Evolutionary conservation across 306 rosid genomes (phyloP), one percentile per base, ranked within the genome.

Genomic region (Sphenostylis stenocarpa): DNA sequence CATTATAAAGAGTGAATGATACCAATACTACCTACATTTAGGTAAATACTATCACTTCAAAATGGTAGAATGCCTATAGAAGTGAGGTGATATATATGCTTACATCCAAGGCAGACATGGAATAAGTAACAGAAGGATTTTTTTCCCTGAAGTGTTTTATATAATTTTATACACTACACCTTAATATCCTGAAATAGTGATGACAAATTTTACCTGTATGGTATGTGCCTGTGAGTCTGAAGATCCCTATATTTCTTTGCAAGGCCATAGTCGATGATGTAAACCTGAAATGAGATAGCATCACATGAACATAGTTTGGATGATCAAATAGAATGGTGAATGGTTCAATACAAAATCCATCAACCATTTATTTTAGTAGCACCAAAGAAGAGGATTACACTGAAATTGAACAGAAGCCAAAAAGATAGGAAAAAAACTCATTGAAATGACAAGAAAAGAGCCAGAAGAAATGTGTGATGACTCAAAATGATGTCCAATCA

Each of bases 221-320:
- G 94, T 80, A 96, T 96, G 86, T 96, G 99, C 86, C 81, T 91
- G 80, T 93, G 98, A 80, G 97, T 91, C 84, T 93, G 99, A 81
- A 92, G 98, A 86, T 96, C 99, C 84, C 98, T 87, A 67, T 83
- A 96, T 89, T 93, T 96, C 87, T 96, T 96, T 23, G 96, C 99
- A 53, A 96, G 99, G 68, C 99, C 99, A 84, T 86, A 96, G 84
- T 96, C 99, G 80, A 96, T 96, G 73, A 85, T 57, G 70, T 93
- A 93, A 57, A 93, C 98, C 99, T 96, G 91, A 73, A 75, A 82
- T 65, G 49, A 60, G 63, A 77, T 52, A 39, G 60, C 33, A 84
- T 9, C 57, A 60, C 31, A 67, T 15, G 41, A 80, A 70, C 45
- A 76, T 23, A 28, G 70, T 73, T 67, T 60, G 68, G 20, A 47